Evolutionary conservation across 108 stramenopile species (phyloP), one percentile per base, ranked within the genome.

Genomic region (Fistulifera pelliculosa): DNA sequence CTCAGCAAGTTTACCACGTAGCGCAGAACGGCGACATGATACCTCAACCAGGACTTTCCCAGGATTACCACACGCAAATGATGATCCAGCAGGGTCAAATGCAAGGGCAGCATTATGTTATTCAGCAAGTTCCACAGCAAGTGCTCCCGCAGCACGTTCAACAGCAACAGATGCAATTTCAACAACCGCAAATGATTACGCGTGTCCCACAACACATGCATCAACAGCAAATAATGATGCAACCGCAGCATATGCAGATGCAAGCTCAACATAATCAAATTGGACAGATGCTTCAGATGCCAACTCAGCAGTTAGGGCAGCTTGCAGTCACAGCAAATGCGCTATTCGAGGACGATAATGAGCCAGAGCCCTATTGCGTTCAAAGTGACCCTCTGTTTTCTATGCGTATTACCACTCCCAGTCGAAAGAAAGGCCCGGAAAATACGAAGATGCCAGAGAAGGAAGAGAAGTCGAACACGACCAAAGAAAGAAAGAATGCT

Each of bases 151-250:
- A 8, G n/a, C n/a, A n/a, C n/a, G n/a, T n/a, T n/a, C n/a, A n/a
- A n/a, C n/a, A n/a, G 21, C 44, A 45, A 45, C 44, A 45, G 44
- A 17, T 45, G 21, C 44, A 4, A 45, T 21, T 45, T 21, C 44
- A 45, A 35, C 31, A 35, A 8, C 31, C 31, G 31, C 31, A 35
- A 35, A 6, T 35, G 31, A 35, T 35, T 3, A 8, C 31, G 31
- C 31, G 31, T 3, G 11, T 45, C 19, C 7, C 4, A 45, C 44
- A 45, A 5, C 44, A 4, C 2, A 17, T 21, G 44, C 44, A 4
- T 8, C 17, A 21, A 17, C 17, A 2, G 7, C 19, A 21, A 45
- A 45, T 45, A 11, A 17, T 21, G 17, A 17, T 21, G 21, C 7
- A 5, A 45, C 21, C 44, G 11, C 5, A 3, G 4, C 44, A 45